A percentile compares a stretch with the other conserved stretches of the same genome.
These are phyloP conservation scores for Pulveroboletus sp. DNA, from an alignment of 1,284 basidiomycete species.

Conservation along the genomic window DNA sequence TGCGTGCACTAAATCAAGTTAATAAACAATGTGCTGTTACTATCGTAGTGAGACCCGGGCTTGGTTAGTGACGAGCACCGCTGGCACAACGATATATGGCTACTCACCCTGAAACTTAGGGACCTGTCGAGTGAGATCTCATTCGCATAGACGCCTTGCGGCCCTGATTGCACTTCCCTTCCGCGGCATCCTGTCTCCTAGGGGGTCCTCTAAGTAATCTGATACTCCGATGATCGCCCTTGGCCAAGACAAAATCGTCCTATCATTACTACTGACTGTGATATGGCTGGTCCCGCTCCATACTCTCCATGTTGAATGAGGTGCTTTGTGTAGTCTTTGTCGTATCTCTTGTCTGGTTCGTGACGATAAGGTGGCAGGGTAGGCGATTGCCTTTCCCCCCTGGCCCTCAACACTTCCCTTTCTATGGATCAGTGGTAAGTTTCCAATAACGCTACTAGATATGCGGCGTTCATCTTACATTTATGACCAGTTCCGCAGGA, in stretches of 20 bases:
- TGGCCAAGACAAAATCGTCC: neutral
- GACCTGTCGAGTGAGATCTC: no score
- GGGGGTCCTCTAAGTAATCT: neutral
- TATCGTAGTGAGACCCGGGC: no score
- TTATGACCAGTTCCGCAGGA: slow-evolving; percentile 9
- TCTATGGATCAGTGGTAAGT: slow-evolving; percentile 8
- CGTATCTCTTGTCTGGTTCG: neutral
- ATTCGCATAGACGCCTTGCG: no score
- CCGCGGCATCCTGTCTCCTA: no score
- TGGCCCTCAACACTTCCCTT: slow-evolving; percentile 2
- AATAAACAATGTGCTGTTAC: no score
- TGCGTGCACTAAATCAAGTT: no score
- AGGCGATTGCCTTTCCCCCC: slow-evolving; percentile 8
- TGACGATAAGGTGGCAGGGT: neutral
- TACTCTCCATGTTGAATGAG: neutral
- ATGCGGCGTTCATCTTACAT: neutral
- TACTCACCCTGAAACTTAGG: no score
- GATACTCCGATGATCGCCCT: neutral
- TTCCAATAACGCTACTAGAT: neutral
- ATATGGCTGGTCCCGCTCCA: neutral
- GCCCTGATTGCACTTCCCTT: no score
- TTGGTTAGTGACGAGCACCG: no score
- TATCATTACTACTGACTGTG: neutral
- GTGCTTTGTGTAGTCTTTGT: neutral
- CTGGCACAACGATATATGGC: no score